Evolutionary conservation across 257 asterid genomes (phyloP), one percentile per base, ranked within the genome.

Genomic region (Rehmannia glutinosa): DNA sequence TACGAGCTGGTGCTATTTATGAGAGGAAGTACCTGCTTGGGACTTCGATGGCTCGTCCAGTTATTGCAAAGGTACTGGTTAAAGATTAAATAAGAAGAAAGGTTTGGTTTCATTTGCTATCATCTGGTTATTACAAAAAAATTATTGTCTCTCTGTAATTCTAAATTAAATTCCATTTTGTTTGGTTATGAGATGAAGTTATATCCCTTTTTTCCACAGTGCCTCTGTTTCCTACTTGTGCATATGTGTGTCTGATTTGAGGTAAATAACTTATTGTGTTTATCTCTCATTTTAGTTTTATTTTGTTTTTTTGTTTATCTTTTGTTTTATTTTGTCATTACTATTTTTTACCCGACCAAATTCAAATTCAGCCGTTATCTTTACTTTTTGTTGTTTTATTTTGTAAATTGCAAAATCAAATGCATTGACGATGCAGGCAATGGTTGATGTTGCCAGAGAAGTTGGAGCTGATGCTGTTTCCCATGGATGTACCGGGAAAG

Each of bases 401-500:
- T 11, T 52, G 1, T 46, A 64, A 75, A 25, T 66, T 61, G 15
- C 32, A 10, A 24, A 13, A 70, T 39, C 25, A 66, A 54, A 47
- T 52, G 73, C 60, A 45, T 76, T 56, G 64, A 42, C n/a, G 46
- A 72, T 72, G 75, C 87, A 90, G 99, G 99, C 99, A 7, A 93
- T 90, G 99, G 99, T 93, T 65, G 99, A 93, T 82, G 97, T 80
- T 62, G 99, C 99, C 50, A 83, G 81, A 75, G 97, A 86, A 73
- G 97, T 93, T 78, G 99, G 99, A 64, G 99, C 99, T 49, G 99
- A 93, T 85, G 97, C 97, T 35, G 97, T 93, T 78, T 76, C 95
- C 66, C 99, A 90, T 81, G 97, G 99, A 68, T 93, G 99, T 77
- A 93, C 99, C 0, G 97, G 99, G 62, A 93, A 90, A 73, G 99